Percentiles rank a stretch among this genome's conserved stretches.
Evolutionary conservation across 345 rosid genomes (phyloP).

Genomic region (Bruguiera parviflora): DNA sequence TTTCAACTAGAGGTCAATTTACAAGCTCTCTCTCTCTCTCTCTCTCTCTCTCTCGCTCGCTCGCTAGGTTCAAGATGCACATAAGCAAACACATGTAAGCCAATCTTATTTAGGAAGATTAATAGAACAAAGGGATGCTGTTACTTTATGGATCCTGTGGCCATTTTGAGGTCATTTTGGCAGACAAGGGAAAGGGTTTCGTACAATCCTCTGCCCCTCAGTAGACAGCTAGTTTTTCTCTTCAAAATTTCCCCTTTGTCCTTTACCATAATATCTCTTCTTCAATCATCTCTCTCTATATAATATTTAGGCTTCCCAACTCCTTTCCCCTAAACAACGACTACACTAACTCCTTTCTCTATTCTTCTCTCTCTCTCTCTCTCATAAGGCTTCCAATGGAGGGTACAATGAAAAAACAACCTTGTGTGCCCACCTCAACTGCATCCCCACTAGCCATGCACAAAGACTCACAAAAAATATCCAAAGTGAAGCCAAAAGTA

Average conservation of each 20-base stretch:
- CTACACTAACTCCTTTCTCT: slow-evolving; percentile 30
- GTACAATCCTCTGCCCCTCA: slow-evolving; percentile 12
- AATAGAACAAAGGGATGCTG: too few relatives aligned
- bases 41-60: too few relatives aligned
- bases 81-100: too few relatives aligned
- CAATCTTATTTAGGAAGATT: too few relatives aligned
- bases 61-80: too few relatives aligned
- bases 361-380: not conserved
- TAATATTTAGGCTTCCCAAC: not conserved
- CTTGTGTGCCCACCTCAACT: not conserved
- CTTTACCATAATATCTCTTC: not conserved
- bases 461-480: slow-evolving; percentile 24
- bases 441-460: slow-evolving; percentile 25
- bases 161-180: slow-evolving; percentile 13
- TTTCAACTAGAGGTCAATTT: too few relatives aligned
- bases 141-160: too few relatives aligned
- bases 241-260: slow-evolving; percentile 11
- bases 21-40: too few relatives aligned
- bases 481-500: slow-evolving; percentile 36
- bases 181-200: slow-evolving; percentile 11
- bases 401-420: slow-evolving; percentile 32
- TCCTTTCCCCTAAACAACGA: slow-evolving; percentile 29
- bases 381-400: slow-evolving; percentile 32
- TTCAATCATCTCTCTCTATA: slow-evolving; percentile 1
- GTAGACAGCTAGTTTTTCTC: slow-evolving; percentile 26